Percentiles rank a stretch among this genome's conserved stretches.
phyloP scores from a whole-genome alignment of 2,329 filamentous ascomycete species.

The Pestalotiopsis sp. region DNA sequence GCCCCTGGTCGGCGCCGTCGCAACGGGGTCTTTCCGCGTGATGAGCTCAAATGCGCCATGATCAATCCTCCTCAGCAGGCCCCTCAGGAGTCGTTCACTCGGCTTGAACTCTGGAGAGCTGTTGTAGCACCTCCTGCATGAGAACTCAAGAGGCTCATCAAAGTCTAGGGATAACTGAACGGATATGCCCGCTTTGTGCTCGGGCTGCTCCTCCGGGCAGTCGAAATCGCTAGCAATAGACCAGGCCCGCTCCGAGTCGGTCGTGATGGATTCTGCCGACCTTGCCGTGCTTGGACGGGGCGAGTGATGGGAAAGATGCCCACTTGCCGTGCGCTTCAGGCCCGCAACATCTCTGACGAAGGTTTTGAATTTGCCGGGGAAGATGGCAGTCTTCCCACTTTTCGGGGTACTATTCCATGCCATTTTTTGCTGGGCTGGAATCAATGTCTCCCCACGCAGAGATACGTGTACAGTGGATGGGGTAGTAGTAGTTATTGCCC shows the following conservation, averaged over 20 bases:
- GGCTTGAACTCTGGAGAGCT: conserved; percentile 46
- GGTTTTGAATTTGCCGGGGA: conserved; percentile 27
- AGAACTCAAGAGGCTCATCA: conserved; percentile 44
- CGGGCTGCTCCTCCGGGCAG: conserved; percentile 3
- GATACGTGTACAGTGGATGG: background rate
- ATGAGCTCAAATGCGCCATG: conserved; percentile 56
- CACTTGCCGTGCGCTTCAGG: conserved; percentile 21
- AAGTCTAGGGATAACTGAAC: conserved; percentile 50
- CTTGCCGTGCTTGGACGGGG: background rate
- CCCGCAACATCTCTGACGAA: conserved; percentile 30
- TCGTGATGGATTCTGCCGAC: background rate
- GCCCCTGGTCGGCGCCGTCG: conserved; percentile 41
- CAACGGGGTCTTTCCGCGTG: conserved; percentile 52
- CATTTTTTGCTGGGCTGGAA: conserved; percentile 14
- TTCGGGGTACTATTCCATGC: conserved; percentile 17
- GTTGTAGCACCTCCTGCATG: conserved; percentile 48
- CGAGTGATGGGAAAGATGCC: background rate
- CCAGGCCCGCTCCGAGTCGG: conserved; percentile 4
- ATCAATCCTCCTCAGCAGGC: conserved; percentile 51
- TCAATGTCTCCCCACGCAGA: background rate
- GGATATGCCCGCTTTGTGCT: conserved; percentile 31
- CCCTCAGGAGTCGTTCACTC: conserved; percentile 50
- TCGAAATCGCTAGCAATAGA: conserved; percentile 6
- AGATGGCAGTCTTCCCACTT: conserved; percentile 18
- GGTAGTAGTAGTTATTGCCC: background rate